Evolutionary conservation across 2,329 filamentous ascomycete genomes (phyloP), one percentile per base, ranked within the genome.

Genomic region (Sodiomyces alkalinus): DNA sequence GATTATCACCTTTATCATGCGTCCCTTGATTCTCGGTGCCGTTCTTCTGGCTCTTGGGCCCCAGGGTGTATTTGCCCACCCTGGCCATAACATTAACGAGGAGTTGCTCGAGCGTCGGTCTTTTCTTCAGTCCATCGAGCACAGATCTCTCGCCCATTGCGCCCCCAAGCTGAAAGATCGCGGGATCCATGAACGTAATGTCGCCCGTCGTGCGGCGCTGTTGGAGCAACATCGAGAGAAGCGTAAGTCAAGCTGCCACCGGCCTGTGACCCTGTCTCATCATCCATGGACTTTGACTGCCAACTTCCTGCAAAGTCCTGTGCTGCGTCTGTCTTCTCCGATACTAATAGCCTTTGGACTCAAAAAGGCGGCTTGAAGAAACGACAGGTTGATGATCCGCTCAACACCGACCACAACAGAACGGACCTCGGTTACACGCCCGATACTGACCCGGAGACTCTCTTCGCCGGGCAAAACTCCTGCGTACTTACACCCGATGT

Each of bases 31-130:
- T n/a, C n/a, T n/a, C n/a, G n/a, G n/a, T n/a, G n/a, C n/a, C n/a
- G n/a, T n/a, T n/a, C n/a, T n/a, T n/a, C n/a, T n/a, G n/a, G n/a
- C n/a, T n/a, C n/a, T n/a, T n/a, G n/a, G n/a, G 26, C 19, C 30
- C 19, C 26, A 24, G 26, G n/a, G n/a, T n/a, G n/a, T n/a, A n/a
- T n/a, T n/a, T n/a, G 58, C 58, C 13, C 60, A 69, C 33, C 62
- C 62, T 2, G 62, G 62, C 34, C 61, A 66, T 34, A 53, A 65
- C 28, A 34, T 61, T 21, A 46, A 47, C 23, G 48, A 61, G 7
- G 65, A 68, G 43, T 54, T 60, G 18, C 52, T 52, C 8, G 59
- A 65, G 45, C 62, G 63, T 19, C 58, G 58, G 17, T 46, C 54
- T 0, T 67, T 60, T 37, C 44, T 63, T 29, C 42, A 44, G 34